Evolutionary conservation across 805 yeast genomes (phyloP), one percentile per base, ranked within the genome.

Genomic region (Tetrapisispora arboricola): DNA sequence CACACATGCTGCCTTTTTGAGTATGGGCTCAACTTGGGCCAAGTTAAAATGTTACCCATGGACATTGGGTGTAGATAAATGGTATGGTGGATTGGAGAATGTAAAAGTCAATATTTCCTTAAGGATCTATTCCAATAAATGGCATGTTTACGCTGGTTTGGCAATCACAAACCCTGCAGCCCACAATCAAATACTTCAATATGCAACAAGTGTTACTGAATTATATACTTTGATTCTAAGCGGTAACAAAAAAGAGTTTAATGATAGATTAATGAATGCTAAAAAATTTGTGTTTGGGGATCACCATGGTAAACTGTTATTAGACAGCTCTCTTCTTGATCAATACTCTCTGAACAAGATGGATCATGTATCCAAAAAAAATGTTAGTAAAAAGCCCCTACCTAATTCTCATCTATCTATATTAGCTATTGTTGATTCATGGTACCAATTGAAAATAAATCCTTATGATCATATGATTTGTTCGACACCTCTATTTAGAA

Each of bases 81-180:
- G 95, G 90, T 65, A 77, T 20, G 97, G 97, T 12, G 97, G 98
- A 2, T 69, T 92, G 36, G 98, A 92, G 59, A 90, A 92, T 58
- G 97, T 95, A 13, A 92, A 92, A 54, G 84, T 88, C 57, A 92
- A 92, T 58, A 87, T 92, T 25, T 83, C 97, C 1, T 64, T 92
- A 57, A 70, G 98, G 47, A 92, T 92, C 38, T 92, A 72, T 60
- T 78, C 95, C 15, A 92, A 88, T 63, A 87, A 88, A 63, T 92
- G 96, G 94, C 98, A 92, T 60, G 97, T 92, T 24, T 92, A 92
- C 57, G 97, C 97, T 5, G 98, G 98, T 0, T 68, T 92, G 53
- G 96, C 97, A 9, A 90, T 92, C 49, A 83, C 95, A 1, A 92
- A 92, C 54, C 96, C 96, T 1, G 76, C 88, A 32, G 96, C 97